Conservation (phyloP, 345 rosid species). For the Tarenaya hassleriana region DNA sequence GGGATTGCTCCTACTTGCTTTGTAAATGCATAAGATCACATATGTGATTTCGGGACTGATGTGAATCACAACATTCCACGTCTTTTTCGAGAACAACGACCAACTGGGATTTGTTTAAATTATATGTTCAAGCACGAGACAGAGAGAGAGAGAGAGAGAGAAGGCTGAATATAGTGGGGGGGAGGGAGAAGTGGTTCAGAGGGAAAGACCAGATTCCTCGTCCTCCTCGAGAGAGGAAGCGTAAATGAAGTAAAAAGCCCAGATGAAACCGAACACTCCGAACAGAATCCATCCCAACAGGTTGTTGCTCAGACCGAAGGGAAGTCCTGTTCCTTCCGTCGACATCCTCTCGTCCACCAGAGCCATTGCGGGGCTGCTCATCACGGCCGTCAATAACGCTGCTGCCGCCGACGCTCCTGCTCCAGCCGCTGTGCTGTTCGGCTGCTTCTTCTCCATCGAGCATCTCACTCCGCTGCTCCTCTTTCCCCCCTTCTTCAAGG, state of each 20-base stretch:
- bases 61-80: too few species aligned
- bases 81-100: too few species aligned
- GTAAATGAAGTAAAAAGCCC: conserved; percentile 61
- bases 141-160: background rate
- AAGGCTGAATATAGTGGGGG: too few species aligned
- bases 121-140: too few species aligned
- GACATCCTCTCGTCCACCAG: conserved; percentile 75
- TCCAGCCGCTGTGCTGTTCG: conserved; percentile 18
- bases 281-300: conserved; percentile 76
- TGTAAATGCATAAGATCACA: too few species aligned
- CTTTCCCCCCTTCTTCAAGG: conserved; percentile 35
- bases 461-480: conserved; percentile 49
- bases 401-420: conserved; percentile 37
- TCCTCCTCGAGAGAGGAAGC: conserved; percentile 51
- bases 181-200: conserved; percentile 28
- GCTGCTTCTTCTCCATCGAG: conserved; percentile 27
- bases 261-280: conserved; percentile 67
- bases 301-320: conserved; percentile 85
- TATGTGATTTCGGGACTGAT: too few species aligned
- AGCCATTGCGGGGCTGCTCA: conserved; percentile 66
- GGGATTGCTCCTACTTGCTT: too few species aligned
- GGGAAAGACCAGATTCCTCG: conserved; percentile 84
- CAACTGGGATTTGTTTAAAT: too few species aligned
- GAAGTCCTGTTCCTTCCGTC: conserved; percentile 82
- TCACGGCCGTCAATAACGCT: conserved; percentile 38